Evolutionary conservation across 2,329 filamentous ascomycete genomes (phyloP).

Genomic region (Colletotrichum noveboracense): DNA sequence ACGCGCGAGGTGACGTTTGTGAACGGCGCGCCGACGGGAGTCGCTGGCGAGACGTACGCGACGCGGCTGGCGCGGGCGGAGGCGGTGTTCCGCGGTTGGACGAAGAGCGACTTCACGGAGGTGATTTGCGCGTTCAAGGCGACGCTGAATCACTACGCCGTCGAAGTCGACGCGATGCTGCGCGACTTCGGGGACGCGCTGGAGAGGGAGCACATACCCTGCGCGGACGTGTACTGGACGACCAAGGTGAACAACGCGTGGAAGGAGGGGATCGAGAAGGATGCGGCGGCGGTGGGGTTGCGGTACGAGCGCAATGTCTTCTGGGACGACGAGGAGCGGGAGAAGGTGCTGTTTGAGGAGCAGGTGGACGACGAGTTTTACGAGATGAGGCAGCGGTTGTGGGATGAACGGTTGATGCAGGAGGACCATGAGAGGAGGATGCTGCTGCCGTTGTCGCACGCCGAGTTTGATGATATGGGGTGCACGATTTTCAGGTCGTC

Average conservation of each 20-base stretch:
- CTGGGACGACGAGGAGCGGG: neutral
- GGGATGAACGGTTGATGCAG: neutral
- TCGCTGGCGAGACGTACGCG: neutral
- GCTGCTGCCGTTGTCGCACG: neutral
- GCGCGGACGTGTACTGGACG: neutral
- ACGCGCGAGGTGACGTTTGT: neutral
- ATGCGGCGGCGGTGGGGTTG: neutral
- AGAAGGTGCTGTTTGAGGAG: neutral
- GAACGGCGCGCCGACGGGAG: neutral
- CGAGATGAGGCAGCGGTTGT: neutral
- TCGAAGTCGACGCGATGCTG: neutral
- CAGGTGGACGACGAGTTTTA: neutral
- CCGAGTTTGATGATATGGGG: neutral
- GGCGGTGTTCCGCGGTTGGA: neutral
- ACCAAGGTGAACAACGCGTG: neutral
- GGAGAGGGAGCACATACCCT: neutral
- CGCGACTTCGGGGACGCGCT: neutral
- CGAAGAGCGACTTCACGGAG: neutral
- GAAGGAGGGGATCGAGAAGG: neutral
- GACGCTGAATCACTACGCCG: conserved; percentile 2
- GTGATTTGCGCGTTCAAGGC: conserved; percentile 8
- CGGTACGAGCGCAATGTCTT: neutral
- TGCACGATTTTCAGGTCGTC: neutral
- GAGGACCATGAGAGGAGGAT: neutral
- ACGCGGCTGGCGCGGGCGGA: neutral